Conservation (phyloP, 768 basidiomycete species). For the Phlebiopsis gigantea region DNA sequence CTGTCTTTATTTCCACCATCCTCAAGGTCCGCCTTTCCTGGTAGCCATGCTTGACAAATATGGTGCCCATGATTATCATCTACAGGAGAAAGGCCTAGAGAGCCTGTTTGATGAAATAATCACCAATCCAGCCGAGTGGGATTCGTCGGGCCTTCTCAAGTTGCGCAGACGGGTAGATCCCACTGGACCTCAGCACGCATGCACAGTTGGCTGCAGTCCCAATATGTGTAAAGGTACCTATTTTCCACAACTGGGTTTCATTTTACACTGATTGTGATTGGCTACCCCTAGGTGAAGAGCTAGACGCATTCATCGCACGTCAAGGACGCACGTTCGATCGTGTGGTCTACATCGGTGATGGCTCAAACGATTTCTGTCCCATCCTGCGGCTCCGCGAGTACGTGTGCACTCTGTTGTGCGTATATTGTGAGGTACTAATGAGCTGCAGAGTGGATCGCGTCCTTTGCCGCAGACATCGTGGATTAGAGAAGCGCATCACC, state of each 20-base stretch:
- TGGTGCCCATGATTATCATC: background rate
- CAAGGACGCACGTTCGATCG: constrained; percentile 63
- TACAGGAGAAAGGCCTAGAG: constrained; percentile 51
- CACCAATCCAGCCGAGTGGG: constrained; percentile 91
- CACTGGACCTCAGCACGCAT: constrained; percentile 71
- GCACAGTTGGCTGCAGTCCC: constrained; percentile 81
- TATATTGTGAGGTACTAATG: background rate
- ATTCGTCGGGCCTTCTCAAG: constrained; percentile 61
- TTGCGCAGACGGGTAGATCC: constrained; percentile 75
- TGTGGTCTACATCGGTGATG: constrained; percentile 90
- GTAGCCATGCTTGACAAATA: background rate
- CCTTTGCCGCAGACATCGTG: constrained; percentile 73
- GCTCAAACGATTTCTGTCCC: constrained; percentile 94
- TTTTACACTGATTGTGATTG: background rate
- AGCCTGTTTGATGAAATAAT: constrained; percentile 77
- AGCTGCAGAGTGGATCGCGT: constrained; percentile 69
- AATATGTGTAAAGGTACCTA: constrained; percentile 97
- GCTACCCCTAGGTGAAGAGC: constrained; percentile 68
- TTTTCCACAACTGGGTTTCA: background rate
- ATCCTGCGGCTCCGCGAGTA: constrained; percentile 74
- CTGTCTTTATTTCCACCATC: constrained; percentile 87
- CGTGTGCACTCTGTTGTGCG: constrained; percentile 16
- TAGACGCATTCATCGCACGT: constrained; percentile 71
- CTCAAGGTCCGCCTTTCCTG: constrained; percentile 57
- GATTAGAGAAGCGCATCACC: constrained; percentile 72